Evolutionary conservation across 2,329 filamentous ascomycete genomes (phyloP).

Genomic region (Sarocladiaceae sp.): DNA sequence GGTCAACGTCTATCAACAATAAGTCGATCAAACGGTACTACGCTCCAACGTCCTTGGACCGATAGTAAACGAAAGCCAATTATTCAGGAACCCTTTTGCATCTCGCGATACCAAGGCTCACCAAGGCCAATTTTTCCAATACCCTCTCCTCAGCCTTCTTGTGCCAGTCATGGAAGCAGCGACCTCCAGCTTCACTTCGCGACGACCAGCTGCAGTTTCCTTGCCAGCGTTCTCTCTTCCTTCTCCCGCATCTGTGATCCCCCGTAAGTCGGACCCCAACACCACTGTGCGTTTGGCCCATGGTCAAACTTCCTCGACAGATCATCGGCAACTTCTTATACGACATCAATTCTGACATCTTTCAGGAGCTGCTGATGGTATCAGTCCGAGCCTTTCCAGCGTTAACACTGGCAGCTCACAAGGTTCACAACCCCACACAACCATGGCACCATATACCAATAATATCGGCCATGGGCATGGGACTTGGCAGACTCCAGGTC

Average conservation of each 20-base stretch:
- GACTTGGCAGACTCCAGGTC: slow-evolving; percentile 55
- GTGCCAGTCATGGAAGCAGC: slow-evolving; percentile 6
- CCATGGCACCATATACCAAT: slow-evolving; percentile 48
- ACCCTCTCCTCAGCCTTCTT: neutral
- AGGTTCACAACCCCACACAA: slow-evolving; percentile 50
- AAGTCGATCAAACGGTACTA: no score
- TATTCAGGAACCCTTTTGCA: no score
- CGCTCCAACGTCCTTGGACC: no score
- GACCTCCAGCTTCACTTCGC: slow-evolving; percentile 57
- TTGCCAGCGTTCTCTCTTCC: slow-evolving; percentile 65
- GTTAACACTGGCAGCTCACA: slow-evolving; percentile 57
- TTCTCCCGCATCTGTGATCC: slow-evolving; percentile 38
- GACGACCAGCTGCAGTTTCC: slow-evolving; percentile 64
- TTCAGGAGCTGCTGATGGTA: slow-evolving; percentile 53
- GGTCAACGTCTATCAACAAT: no score
- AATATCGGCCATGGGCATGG: slow-evolving; percentile 42
- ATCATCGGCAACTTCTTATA: slow-evolving; percentile 11
- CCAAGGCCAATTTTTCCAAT: neutral
- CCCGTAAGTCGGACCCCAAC: no score
- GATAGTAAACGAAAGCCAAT: no score
- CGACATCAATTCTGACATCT: slow-evolving; percentile 17
- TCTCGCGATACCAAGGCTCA: neutral
- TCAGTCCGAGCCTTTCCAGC: slow-evolving; percentile 58
- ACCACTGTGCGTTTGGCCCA: no score
- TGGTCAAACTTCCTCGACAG: no score